Base-by-base conservation (phyloP, 2,329 filamentous ascomycete genomes). In the Clonostachys rhizophaga region DNA sequence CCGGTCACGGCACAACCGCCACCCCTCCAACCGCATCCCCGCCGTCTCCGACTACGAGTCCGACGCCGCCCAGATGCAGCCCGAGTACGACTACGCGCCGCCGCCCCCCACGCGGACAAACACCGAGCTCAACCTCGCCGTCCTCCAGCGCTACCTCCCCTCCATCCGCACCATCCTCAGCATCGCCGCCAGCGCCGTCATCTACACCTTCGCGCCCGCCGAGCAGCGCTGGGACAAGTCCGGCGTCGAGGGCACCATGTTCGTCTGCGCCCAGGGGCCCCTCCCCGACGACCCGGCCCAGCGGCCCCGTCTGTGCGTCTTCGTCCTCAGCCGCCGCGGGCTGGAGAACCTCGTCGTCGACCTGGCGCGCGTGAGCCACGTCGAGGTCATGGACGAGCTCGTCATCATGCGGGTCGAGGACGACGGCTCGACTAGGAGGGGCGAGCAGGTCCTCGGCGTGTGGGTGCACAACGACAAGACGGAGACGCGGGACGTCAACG, bases 241-340 rank as follows among this genome's bases (percentile, higher is more conserved):
- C 42, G 87, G 85, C 47, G 79, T 91, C 11, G 91, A 96, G 67
- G 94, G 94, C 37, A 88, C 89, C 12, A 73, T 97, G 53, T 99
- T 97, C 64, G 81, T 97, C 46, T 95, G 89, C 72, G 78, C 87
- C 53, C 76, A 81, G 60, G 64, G 68, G 54, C 75, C 68, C 52
- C 51, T 71, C 56, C 56, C 62, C 4, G 61, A 64, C 4, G 65
- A 63, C 30, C 51, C 55, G 42, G 56, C 39, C 17, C 59, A 70
- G 43, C 54, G 56, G 10, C 63, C 71, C 35, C 61, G 71, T 14
- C 70, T 72, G 18, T 82, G 82, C 67, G 78, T 89, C 14, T 87
- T 91, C 56, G 74, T 92, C 7, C 73, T 92, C 51, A 91, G 89
- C 66, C 76, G 88, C 41, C 78, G 83, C 39, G 82, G 83, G 0